A percentile compares a stretch with the other conserved stretches of the same genome.
phyloP scores from a whole-genome alignment of 1,139 yeast genomes.

The Diutina siamensis region DNA sequence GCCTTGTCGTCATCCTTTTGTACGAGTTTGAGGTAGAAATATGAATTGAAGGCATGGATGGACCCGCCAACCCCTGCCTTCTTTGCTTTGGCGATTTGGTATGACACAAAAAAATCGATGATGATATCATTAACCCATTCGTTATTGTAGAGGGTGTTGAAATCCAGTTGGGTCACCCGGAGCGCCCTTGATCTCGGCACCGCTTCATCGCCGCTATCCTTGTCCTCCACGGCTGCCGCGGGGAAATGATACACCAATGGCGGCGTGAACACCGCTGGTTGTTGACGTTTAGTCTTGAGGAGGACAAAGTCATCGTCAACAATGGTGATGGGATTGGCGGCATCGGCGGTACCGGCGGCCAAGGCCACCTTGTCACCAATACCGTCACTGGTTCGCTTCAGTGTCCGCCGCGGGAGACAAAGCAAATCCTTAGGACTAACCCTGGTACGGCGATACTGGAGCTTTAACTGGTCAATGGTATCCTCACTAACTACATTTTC shows the following conservation, averaged over 20 bases:
- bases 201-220: neutral
- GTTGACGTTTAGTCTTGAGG: neutral
- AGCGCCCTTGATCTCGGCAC: conserved; percentile 19
- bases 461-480: neutral
- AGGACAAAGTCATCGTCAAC: neutral
- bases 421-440: too few relatives aligned
- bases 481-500: neutral
- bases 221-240: neutral
- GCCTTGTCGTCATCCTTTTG: conserved; percentile 13
- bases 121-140: conserved; percentile 72
- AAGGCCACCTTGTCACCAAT: too few relatives aligned
- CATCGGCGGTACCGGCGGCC: neutral
- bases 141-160: conserved; percentile 53
- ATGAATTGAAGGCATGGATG: conserved; percentile 68
- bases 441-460: neutral
- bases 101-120: conserved; percentile 60
- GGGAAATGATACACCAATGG: neutral
- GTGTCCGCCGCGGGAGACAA: too few relatives aligned
- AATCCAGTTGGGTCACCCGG: conserved; percentile 47
- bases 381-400: too few relatives aligned
- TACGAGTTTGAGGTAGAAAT: conserved; percentile 62
- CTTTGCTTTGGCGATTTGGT: conserved; percentile 35
- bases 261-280: neutral
- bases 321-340: neutral
- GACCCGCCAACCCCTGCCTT: conserved; percentile 14